Evolutionary conservation across 805 yeast species (phyloP), one percentile per base, ranked within the genome.

Genomic region (Yamadazyma akitaensis): DNA sequence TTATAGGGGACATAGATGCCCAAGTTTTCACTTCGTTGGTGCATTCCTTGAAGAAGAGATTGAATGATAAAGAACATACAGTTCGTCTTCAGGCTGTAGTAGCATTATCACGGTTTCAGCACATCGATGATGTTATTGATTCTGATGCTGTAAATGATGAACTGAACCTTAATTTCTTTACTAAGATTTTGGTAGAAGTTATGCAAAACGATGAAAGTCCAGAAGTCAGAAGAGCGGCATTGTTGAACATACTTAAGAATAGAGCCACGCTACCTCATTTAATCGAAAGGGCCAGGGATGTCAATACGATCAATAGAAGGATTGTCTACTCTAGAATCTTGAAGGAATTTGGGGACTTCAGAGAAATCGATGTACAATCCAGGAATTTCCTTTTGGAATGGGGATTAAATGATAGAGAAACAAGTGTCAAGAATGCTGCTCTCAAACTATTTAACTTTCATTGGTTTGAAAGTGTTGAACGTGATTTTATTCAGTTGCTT

Each of bases 371-470:
- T 28, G 70, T 77, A 41, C 69, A 70, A 7, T 70, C 77, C 28
- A 70, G 96, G 36, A 92, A 86, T 47, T 75, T 77, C 45, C 62
- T 94, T 19, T 70, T 94, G 17, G 72, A 75, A 37, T 87, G 96
- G 89, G 98, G 99, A 2, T 72, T 92, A 42, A 81, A 80, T 51
- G 99, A 92, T 64, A 79, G 97, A 53, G 97, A 91, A 53, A 80
- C 75, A 4, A 54, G 72, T 5, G 97, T 94, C 1, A 70, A 80
- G 53, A 70, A 69, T 24, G 92, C 96, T 0, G 89, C 96, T 5
- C 65, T 75, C 1, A 77, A 79, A 51, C 76, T 90, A 81, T 72
- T 94, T 38, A 75, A 87, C 2, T 67, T 70, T 24, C 76, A 76
- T 37, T 94, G 98, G 98, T 74, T 86, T 42, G 77, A 77, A 21